A percentile compares a stretch with the other conserved stretches of the same genome.
Conservation (phyloP, 768 basidiomycete species). For the Chalciporus chontae region DNA sequence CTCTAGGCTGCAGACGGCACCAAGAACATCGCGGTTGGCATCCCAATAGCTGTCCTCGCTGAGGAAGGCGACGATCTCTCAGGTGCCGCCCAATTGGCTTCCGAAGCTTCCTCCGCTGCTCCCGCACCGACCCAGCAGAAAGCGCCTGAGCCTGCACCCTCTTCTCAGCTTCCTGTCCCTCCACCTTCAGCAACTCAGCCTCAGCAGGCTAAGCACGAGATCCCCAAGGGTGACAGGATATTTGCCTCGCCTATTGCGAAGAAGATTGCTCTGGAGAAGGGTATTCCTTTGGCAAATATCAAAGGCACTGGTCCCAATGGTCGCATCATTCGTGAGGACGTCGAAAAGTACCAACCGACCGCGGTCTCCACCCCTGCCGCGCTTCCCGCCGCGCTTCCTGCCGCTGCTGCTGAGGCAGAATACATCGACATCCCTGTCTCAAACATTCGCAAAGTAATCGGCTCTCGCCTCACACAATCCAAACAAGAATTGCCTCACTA, state of each 20-base stretch:
- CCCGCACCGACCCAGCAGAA: slow-evolving; percentile 33
- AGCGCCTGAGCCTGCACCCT: slow-evolving; percentile 42
- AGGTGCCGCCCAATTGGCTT: slow-evolving; percentile 69
- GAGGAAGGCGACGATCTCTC: slow-evolving; percentile 96
- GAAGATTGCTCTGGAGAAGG: slow-evolving; percentile 93
- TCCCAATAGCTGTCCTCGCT: slow-evolving; percentile 84
- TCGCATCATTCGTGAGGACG: slow-evolving; percentile 90
- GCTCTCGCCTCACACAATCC: slow-evolving; percentile 82
- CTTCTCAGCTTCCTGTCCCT: slow-evolving; percentile 32
- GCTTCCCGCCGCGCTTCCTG: slow-evolving; percentile 41
- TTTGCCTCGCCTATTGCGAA: slow-evolving; percentile 96
- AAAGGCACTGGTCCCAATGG: slow-evolving; percentile 94
- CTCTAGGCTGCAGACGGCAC: slow-evolving; percentile 74
- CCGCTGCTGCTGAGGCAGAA: slow-evolving; percentile 43
- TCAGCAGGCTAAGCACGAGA: slow-evolving; percentile 48
- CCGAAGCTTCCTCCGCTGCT: slow-evolving; percentile 50
- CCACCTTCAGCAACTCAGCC: slow-evolving; percentile 33
- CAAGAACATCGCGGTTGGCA: slow-evolving; percentile 85
- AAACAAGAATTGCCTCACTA: slow-evolving; percentile 97
- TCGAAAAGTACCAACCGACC: slow-evolving; percentile 79
- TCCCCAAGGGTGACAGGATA: slow-evolving; percentile 73
- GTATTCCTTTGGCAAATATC: slow-evolving; percentile 83
- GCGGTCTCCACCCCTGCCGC: slow-evolving; percentile 35
- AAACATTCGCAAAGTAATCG: slow-evolving; percentile 95
- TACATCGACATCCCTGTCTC: slow-evolving; percentile 89